Evolutionary conservation across 2,329 filamentous ascomycete genomes (phyloP), one percentile per base, ranked within the genome.

Genomic region (Phaeophleospora eucalypticola): DNA sequence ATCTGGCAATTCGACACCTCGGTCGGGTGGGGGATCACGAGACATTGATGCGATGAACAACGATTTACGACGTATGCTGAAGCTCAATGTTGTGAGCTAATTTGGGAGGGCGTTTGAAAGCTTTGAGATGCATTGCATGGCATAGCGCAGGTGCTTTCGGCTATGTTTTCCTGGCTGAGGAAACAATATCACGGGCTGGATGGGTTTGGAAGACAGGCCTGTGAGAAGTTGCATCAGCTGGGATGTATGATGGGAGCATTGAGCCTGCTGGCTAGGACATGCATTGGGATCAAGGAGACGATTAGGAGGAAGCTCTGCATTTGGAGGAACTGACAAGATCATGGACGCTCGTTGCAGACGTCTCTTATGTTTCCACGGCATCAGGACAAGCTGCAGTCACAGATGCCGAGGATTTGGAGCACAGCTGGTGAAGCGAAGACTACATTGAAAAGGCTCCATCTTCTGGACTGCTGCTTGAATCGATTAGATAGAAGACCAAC

Each of bases 41-140:
- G 63, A 69, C 53, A 57, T 66, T 18, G 59, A 62, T 43, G 56
- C 57, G 19, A 68, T 70, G 61, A 65, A 69, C 55, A 65, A 68
- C 34, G 65, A 69, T 54, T 56, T 71, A 52, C 61, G 65, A 53
- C 62, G 66, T n/a, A 68, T 71, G 58, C 58, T 71, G 50, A 61
- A 60, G 36, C 56, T 59, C 49, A 58, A 62, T 58, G 54, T 60
- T 46, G 45, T 56, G 45, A 48, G 46, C 40, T 57, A 49, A 52
- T 56, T 16, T 46, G 10, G 36, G 36, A 39, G 29, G 33, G 4
- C 17, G 4, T 35, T 16, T 35, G 33, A n/a, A 14, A 16, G 12
- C 6, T 4, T 35, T 35, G 14, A 35, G n/a, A 15, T 35, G 33
- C 6, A 35, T 35, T 15, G 16, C 6, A 19, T 12, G 9, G 18